phyloP scores from a whole-genome alignment of 2,329 filamentous ascomycete species.

The Trichoderma sp. region DNA sequence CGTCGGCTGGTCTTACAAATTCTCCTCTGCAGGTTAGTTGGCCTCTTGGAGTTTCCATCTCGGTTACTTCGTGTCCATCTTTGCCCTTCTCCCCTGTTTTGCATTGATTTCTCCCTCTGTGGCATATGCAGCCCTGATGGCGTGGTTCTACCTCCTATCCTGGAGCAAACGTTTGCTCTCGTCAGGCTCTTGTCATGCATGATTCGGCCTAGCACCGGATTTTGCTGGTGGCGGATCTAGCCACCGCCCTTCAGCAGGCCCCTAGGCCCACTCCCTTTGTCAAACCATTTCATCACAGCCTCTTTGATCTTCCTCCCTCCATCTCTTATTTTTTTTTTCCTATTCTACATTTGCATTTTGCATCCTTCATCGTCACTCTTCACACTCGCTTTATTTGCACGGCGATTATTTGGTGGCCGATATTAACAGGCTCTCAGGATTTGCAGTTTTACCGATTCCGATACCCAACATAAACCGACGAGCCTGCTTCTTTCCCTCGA shows the following conservation, averaged over 20 bases:
- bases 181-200: slow-evolving; percentile 14
- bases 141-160: neutral
- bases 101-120: neutral
- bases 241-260: slow-evolving; percentile 16
- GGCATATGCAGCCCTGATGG: neutral
- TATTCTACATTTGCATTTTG: neutral
- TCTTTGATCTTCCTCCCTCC: neutral
- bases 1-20: neutral
- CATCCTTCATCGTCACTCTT: neutral
- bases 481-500: slow-evolving; percentile 24
- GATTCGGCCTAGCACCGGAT: slow-evolving; percentile 18
- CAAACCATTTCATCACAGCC: slow-evolving; percentile 18
- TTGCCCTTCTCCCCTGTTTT: neutral
- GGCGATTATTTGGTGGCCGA: neutral
- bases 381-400: neutral
- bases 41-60: neutral
- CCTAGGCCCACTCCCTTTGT: slow-evolving; percentile 18
- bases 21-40: slow-evolving; percentile 15
- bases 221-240: slow-evolving; percentile 18
- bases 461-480: neutral
- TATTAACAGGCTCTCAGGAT: neutral
- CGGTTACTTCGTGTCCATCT: neutral
- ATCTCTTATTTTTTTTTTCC: neutral
- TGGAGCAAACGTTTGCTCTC: neutral
- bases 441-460: slow-evolving; percentile 3